These are phyloP conservation scores for Caloboletus firmus DNA, from an alignment of 1,284 basidiomycete genomes.

Conservation along the genomic window DNA sequence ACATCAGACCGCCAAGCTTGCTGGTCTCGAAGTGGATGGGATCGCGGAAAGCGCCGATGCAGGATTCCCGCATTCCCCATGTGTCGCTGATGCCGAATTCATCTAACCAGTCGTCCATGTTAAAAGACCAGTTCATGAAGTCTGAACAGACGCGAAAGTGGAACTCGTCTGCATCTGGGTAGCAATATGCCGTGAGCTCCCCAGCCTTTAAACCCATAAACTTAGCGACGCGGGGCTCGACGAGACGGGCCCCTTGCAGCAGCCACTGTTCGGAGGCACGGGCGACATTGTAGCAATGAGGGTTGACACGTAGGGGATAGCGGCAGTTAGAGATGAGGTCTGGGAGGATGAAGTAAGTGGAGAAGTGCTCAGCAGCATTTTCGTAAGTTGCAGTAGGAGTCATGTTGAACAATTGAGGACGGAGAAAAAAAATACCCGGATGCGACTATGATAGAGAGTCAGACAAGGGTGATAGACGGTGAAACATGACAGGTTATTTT, in stretches of 20 bases:
- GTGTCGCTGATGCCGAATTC: constrained; percentile 40
- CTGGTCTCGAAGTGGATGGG: constrained; percentile 46
- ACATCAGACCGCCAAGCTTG: constrained; percentile 51
- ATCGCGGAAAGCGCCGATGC: constrained; percentile 55
- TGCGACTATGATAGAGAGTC: constrained; percentile 10
- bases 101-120: constrained; percentile 57
- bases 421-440: background rate
- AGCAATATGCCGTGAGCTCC: constrained; percentile 65
- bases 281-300: constrained; percentile 54
- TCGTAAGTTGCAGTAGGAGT: constrained; percentile 28
- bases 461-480: constrained; percentile 13
- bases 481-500: constrained; percentile 28
- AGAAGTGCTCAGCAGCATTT: constrained; percentile 4
- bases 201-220: constrained; percentile 63
- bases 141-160: constrained; percentile 63
- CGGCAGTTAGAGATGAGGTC: constrained; percentile 63
- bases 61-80: constrained; percentile 43
- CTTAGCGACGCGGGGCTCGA: constrained; percentile 48
- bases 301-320: constrained; percentile 54
- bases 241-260: constrained; percentile 50
- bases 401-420: constrained; percentile 17
- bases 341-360: constrained; percentile 55
- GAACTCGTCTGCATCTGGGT: constrained; percentile 50
- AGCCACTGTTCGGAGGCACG: constrained; percentile 61
- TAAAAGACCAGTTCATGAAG: constrained; percentile 60